Conservation (phyloP, 805 yeast genomes). For the Metschnikowia continentalis region DNA sequence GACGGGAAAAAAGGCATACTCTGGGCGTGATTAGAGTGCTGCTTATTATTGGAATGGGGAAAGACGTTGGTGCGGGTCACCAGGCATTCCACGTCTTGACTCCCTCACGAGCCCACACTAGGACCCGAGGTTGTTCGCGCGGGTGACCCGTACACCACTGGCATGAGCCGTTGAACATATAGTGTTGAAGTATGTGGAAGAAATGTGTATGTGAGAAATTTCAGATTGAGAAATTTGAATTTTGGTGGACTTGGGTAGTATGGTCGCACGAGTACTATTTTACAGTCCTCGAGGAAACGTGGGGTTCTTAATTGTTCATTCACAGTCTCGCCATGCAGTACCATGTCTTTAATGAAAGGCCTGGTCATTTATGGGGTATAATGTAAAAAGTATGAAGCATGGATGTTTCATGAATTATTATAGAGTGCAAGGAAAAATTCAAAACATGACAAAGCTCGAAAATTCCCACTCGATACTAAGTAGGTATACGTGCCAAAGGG, state of each 20-base stretch:
- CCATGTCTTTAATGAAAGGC: too few relatives aligned
- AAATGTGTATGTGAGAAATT: background rate
- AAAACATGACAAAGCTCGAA: too few relatives aligned
- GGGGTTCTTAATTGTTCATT: too few relatives aligned
- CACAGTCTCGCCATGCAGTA: too few relatives aligned
- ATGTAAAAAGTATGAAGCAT: too few relatives aligned
- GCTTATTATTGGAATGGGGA: background rate
- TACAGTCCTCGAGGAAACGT: background rate
- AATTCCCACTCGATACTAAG: too few relatives aligned
- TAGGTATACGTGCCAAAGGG: too few relatives aligned
- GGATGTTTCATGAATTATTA: too few relatives aligned
- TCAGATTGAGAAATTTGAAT: background rate
- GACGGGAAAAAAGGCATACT: constrained; percentile 40
- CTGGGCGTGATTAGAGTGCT: background rate
- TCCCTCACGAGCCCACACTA: background rate
- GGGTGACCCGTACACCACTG: background rate
- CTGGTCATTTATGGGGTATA: too few relatives aligned
- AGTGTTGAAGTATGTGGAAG: too few relatives aligned
- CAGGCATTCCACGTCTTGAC: background rate
- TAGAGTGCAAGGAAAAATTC: too few relatives aligned
- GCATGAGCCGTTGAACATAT: background rate
- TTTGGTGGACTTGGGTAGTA: too few relatives aligned
- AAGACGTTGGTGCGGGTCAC: constrained; percentile 4
- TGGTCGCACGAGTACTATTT: background rate
- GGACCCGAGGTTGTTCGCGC: constrained; percentile 3